Percentiles rank a stretch among this genome's conserved stretches.
phyloP scores from a whole-genome alignment of 2,329 filamentous ascomycete species.

The Ploettnerulaceae sp. region DNA sequence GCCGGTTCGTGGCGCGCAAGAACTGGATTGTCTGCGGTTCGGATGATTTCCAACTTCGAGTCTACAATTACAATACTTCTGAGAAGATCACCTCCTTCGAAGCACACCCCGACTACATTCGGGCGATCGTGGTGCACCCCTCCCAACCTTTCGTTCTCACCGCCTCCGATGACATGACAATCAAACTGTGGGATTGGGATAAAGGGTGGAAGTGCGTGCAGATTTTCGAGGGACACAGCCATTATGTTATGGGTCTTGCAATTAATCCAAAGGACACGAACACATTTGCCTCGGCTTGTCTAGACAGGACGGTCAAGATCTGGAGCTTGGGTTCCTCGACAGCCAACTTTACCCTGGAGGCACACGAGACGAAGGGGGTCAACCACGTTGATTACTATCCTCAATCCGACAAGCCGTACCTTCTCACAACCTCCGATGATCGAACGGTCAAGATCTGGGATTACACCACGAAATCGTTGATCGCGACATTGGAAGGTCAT shows the following conservation, averaged over 20 bases:
- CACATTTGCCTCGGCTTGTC: slow-evolving; percentile 86
- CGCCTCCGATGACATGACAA: slow-evolving; percentile 96
- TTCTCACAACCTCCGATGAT: slow-evolving; percentile 95
- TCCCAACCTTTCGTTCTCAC: slow-evolving; percentile 94
- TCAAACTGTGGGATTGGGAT: slow-evolving; percentile 99
- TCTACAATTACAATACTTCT: slow-evolving; percentile 99
- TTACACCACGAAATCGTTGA: slow-evolving; percentile 95
- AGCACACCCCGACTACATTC: slow-evolving; percentile 97
- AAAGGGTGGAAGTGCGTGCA: slow-evolving; percentile 94
- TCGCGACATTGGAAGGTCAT: slow-evolving; percentile 93
- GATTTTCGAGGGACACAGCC: slow-evolving; percentile 91
- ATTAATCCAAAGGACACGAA: slow-evolving; percentile 98
- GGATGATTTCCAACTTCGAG: slow-evolving; percentile 81
- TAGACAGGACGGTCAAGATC: slow-evolving; percentile 96
- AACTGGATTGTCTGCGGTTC: slow-evolving; percentile 98
- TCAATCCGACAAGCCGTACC: slow-evolving; percentile 72
- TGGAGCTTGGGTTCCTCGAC: slow-evolving; percentile 94
- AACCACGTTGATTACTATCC: slow-evolving; percentile 94
- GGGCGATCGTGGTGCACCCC: slow-evolving; percentile 91
- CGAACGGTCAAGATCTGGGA: slow-evolving; percentile 98
- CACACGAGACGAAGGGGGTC: slow-evolving; percentile 94
- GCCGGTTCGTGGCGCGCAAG: slow-evolving; percentile 94
- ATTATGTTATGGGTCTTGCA: slow-evolving; percentile 94
- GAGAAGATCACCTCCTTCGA: slow-evolving; percentile 98
- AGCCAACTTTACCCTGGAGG: slow-evolving; percentile 93